Conservation (phyloP, 2,329 filamentous ascomycete species). For the Pestalotiopsis sp. region DNA sequence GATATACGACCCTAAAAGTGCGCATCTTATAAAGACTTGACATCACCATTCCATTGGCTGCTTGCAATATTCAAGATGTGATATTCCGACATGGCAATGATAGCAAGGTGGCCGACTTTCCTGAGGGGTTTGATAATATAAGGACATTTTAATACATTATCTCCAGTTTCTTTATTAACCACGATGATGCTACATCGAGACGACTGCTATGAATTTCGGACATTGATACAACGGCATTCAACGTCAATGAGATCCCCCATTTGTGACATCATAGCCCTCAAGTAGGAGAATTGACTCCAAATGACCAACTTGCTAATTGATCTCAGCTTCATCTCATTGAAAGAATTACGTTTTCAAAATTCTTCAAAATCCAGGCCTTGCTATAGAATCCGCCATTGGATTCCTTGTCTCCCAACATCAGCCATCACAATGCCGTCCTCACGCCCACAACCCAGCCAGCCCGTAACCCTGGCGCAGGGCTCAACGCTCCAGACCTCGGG, state of each 20-base stretch:
- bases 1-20: background rate
- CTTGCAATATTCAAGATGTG: background rate
- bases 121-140: too few relatives aligned
- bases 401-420: fast-evolving
- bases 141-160: too few relatives aligned
- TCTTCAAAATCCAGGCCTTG: background rate
- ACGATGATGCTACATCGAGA: too few relatives aligned
- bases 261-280: conserved; percentile 3
- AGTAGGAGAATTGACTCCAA: background rate
- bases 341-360: background rate
- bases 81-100: background rate
- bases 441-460: conserved; percentile 25
- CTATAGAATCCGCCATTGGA: too few relatives aligned
- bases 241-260: background rate
- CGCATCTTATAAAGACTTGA: background rate
- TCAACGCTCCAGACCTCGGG: conserved; percentile 37
- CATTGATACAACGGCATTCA: too few relatives aligned
- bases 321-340: background rate
- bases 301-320: background rate
- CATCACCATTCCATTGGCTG: background rate
- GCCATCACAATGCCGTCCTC: conserved; percentile 3
- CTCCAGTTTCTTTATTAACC: too few relatives aligned
- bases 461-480: conserved; percentile 37
- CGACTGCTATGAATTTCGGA: too few relatives aligned
- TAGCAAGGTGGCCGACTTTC: too few relatives aligned